Evolutionary conservation across 306 rosid genomes (phyloP).

Genomic region (Cotoneaster glaucophyllus): DNA sequence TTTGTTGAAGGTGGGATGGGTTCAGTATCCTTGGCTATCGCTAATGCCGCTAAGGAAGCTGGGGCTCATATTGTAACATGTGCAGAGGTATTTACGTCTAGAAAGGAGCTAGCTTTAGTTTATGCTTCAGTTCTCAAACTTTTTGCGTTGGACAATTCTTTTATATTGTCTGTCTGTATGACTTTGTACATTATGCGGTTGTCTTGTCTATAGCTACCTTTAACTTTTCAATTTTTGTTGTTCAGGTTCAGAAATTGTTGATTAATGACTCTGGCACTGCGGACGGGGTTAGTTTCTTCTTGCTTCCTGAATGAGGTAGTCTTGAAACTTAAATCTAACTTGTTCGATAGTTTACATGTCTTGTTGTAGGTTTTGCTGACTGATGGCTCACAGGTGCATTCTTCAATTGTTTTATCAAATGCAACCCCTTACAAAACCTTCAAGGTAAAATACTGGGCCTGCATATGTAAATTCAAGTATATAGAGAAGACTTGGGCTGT

Average conservation of each 20-base stretch:
- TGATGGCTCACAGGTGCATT: constrained; percentile 68
- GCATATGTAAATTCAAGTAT: background rate
- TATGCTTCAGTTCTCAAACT: background rate
- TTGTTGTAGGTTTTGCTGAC: constrained; percentile 62
- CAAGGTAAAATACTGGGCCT: constrained; percentile 42
- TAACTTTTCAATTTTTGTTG: constrained; percentile 7
- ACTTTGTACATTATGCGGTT: background rate
- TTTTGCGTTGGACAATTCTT: background rate
- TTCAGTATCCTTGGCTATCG: constrained; percentile 77
- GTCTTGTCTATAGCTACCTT: background rate
- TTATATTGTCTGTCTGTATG: background rate
- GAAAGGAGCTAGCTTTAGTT: background rate
- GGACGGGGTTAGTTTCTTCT: constrained; percentile 67
- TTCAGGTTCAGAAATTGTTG: constrained; percentile 67
- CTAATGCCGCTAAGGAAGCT: constrained; percentile 70
- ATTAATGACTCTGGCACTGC: constrained; percentile 58
- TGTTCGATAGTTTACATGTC: constrained; percentile 17
- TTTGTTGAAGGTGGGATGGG: constrained; percentile 99
- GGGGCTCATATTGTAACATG: constrained; percentile 68
- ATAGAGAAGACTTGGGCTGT: background rate
- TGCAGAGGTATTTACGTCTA: constrained; percentile 56
- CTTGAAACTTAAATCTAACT: constrained; percentile 13
- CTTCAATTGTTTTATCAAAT: constrained; percentile 78
- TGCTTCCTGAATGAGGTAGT: constrained; percentile 28
- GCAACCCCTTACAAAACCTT: constrained; percentile 91